Base-by-base conservation (phyloP, 2,329 filamentous ascomycete genomes). In the Metarhizium album region DNA sequence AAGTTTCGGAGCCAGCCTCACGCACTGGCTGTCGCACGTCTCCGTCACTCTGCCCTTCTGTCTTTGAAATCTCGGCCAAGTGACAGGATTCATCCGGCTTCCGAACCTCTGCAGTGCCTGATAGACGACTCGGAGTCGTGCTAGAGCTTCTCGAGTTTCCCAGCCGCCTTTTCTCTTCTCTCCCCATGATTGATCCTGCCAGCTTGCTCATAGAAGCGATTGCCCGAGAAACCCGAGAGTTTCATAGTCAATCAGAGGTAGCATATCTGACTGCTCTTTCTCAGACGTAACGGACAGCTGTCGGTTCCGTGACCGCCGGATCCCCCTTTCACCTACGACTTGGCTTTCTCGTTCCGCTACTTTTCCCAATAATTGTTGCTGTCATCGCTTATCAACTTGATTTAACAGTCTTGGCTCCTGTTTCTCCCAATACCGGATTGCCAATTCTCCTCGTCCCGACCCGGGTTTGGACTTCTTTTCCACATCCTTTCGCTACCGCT, bases 401-500 rank as follows among this genome's bases (percentile, higher is more conserved):
- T 51, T 45, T 40, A 42, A 33, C 18, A 18, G 11, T 27, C 4
- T n/a, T 45, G 49, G 37, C 38, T 23, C 22, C 48, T 37, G 45
- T 45, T 47, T 56, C 49, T 37, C 35, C 14, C 47, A 47, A 47
- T 29, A 29, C 27, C 27, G 47, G 55, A 40, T 22, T 53, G 50
- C 55, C 47, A 50, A 52, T 56, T 54, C 48, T 55, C 53, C 52
- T 57, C 55, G 47, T 57, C 55, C 29, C 42, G 31, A 18, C 40
- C 52, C 43, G 46, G 51, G 47, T 29, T 33, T 16, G 37, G 14
- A 23, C 42, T 52, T 53, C 50, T 47, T 42, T 51, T n/a, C n/a
- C n/a, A n/a, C n/a, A n/a, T n/a, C 47, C 51, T 52, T 54, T 52
- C 40, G 53, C 55, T 52, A 54, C 78, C 80, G 78, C 79, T 82